Evolutionary conservation across 768 basidiomycete genomes (phyloP), one percentile per base, ranked within the genome.

Genomic region (Dioszegia crocea): DNA sequence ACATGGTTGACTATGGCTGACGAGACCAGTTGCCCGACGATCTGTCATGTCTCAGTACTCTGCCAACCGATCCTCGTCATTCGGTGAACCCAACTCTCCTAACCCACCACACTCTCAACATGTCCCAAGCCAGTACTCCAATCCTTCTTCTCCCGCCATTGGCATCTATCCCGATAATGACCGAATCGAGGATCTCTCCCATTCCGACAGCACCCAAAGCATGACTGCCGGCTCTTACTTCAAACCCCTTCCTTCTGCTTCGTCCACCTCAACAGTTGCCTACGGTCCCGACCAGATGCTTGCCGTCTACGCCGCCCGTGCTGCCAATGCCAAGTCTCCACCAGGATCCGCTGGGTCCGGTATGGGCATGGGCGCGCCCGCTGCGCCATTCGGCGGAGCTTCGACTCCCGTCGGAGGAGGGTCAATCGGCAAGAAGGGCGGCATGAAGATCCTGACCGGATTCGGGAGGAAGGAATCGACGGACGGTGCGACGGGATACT

Each of bases 211-310:
- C 29, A 23, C 41, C 1, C 54, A 44, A 14, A 44, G 48, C 56
- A 24, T 40, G 10, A 27, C 9, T 12, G 21, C 23, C 23, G 6
- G 24, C 36, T 53, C 38, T 19, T 40, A 39, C 38, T 39, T 39
- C 38, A 51, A 50, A 16, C 58, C 58, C 24, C 30, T 59, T 8
- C 43, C 57, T 19, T 30, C 50, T 29, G 51, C 61, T 3, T 39
- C 39, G 6, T 23, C 51, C 21, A 63, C 59, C 14, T 49, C 59
- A 11, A 67, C 63, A 12, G 65, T 64, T n/a, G 61, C 69, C 30
- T 68, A 71, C 48, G 63, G 67, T 26, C 76, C 76, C 23, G 76
- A 77, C 47, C 69, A 77, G 50, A 69, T 77, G 68, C 62, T 77
- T 14, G 74, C 74, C 1, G 76, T 75, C 10, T 77, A 77, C 58